A percentile compares a stretch with the other conserved stretches of the same genome.
Conservation (phyloP, 345 rosid species). For the Dovyalis caffra region DNA sequence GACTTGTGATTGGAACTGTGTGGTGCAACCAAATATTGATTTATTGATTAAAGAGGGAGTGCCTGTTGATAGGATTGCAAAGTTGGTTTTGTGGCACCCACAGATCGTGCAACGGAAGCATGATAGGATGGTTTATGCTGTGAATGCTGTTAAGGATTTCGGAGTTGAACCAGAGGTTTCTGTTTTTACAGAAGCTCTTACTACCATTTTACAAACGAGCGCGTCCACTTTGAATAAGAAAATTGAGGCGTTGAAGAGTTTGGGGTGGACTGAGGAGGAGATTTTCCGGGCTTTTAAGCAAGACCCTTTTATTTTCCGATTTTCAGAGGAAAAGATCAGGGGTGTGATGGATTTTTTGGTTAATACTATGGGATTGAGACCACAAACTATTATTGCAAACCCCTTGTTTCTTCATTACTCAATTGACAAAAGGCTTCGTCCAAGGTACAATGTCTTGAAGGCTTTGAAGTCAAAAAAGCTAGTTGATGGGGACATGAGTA, state of each 20-base stretch:
- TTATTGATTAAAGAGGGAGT: constrained; percentile 21
- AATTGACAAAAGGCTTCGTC: constrained; percentile 25
- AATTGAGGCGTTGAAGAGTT: constrained; percentile 25
- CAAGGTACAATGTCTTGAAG: constrained; percentile 21
- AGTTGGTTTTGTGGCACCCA: constrained; percentile 6
- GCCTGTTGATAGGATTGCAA: neutral
- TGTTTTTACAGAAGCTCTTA: constrained; percentile 19
- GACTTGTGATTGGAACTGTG: neutral
- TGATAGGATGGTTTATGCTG: constrained; percentile 8
- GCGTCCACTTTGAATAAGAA: constrained; percentile 21
- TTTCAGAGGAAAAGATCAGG: constrained; percentile 22
- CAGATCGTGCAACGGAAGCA: constrained; percentile 1
- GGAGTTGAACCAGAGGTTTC: constrained; percentile 19
- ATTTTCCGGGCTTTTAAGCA: constrained; percentile 15
- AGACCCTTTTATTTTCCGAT: neutral
- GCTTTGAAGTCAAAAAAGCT: constrained; percentile 28
- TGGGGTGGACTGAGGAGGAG: constrained; percentile 35
- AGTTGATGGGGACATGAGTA: neutral
- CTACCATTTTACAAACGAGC: constrained; percentile 2
- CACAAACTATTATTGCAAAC: neutral
- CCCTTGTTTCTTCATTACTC: constrained; percentile 19
- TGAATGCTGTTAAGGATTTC: constrained; percentile 17
- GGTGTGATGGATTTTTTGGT: constrained; percentile 16
- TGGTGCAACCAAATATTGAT: constrained; percentile 19
- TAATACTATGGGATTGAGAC: constrained; percentile 18